Evolutionary conservation across 2,329 filamentous ascomycete species (phyloP), one percentile per base, ranked within the genome.

Genomic region (Fusarium beomiforme): DNA sequence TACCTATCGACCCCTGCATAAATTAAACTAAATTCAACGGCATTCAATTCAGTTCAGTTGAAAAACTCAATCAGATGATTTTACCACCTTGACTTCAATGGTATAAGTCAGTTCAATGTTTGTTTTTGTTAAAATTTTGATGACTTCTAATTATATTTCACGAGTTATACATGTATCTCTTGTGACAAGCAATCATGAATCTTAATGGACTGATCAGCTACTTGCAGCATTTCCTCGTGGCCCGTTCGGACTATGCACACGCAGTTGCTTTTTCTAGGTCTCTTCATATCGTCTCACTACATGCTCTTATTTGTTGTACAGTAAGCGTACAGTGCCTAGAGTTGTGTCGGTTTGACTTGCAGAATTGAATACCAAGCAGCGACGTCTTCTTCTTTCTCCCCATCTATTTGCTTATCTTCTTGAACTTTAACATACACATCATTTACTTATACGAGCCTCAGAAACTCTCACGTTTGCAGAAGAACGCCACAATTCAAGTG

Each of bases 161-260:
- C 6, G 12, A 29, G 36, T 58, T 37, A 16, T 31, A 36, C 42
- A 26, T 31, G 50, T 50, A 31, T 21, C 36, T 19, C 39, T 50
- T 60, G 31, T 21, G 41, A 21, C 50, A 46, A 14, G 14, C 33
- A 36, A 17, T 39, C 14, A 21, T 10, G 31, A n/a, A n/a, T n/a
- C n/a, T 56, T 23, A 51, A 56, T 65, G 29, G 6, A 47, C 24
- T 34, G 43, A 57, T 29, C 36, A 36, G 62, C 26, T 59, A 49
- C 37, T 31, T 49, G 37, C 68, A 60, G 59, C n/a, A 69, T n/a
- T 56, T 53, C 42, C 43, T 68, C 51, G 44, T 56, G 59, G 50
- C 31, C 46, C 19, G 42, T 54, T 58, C 69, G 51, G 50, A 42
- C 34, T n/a, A 50, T 51, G 55, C 36, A 64, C 50, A 72, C 33